phyloP scores from a whole-genome alignment of 1,139 yeast species.

The Magnusiomyces sp. region DNA sequence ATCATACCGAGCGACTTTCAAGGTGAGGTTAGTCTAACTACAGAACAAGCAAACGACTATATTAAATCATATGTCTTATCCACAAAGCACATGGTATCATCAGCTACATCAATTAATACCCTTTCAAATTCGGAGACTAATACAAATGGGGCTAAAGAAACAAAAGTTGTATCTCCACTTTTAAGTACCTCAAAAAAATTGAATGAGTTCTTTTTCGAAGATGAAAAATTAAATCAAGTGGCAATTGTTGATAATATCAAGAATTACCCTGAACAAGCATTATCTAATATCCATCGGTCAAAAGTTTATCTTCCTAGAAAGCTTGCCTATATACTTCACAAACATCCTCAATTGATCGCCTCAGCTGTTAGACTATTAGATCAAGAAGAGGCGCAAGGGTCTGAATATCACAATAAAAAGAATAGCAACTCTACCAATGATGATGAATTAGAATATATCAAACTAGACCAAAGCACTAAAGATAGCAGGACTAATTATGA shows the following conservation, averaged over 20 bases:
- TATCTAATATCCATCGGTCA: conserved; percentile 4
- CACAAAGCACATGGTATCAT: not conserved
- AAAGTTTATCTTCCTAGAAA: conserved; percentile 9
- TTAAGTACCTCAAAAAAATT: too few relatives aligned
- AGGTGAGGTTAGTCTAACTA: conserved; percentile 1
- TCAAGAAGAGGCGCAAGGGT: too few relatives aligned
- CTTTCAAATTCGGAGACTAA: not conserved
- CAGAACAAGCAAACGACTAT: conserved; percentile 7
- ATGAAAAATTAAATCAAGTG: not conserved
- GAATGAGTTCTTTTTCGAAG: not conserved
- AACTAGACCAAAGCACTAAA: too few relatives aligned
- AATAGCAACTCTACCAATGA: too few relatives aligned
- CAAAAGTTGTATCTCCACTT: not conserved
- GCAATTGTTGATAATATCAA: not conserved
- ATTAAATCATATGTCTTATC: not conserved
- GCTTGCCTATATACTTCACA: conserved; percentile 7
- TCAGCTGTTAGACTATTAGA: not conserved
- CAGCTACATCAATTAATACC: not conserved
- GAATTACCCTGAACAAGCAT: not conserved
- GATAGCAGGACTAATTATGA: too few relatives aligned
- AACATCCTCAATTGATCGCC: conserved; percentile 6
- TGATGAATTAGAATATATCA: too few relatives aligned
- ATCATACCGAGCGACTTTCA: conserved; percentile 4
- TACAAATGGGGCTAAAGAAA: too few relatives aligned
- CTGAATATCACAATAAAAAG: too few relatives aligned